phyloP scores from a whole-genome alignment of 2,329 filamentous ascomycete genomes.

The Cytospora piceae region DNA sequence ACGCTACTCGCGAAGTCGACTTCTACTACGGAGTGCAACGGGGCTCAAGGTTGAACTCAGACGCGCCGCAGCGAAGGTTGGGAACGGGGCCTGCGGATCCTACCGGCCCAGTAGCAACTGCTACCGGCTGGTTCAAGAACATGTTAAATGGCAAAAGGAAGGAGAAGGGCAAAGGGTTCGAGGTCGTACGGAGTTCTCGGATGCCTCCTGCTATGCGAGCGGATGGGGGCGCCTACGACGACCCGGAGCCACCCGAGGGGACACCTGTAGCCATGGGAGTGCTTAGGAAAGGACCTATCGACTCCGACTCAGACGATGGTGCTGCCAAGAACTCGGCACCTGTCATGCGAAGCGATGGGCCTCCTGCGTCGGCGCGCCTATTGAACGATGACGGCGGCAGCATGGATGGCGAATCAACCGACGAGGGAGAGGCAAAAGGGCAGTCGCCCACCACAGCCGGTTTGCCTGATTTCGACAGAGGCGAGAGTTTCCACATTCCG shows the following conservation, averaged over 20 bases:
- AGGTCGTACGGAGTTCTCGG: slow-evolving; percentile 88
- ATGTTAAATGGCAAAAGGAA: slow-evolving; percentile 85
- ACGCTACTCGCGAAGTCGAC: slow-evolving; percentile 91
- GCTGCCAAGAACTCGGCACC: slow-evolving; percentile 42
- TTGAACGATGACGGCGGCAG: slow-evolving; percentile 53
- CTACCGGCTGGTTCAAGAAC: slow-evolving; percentile 84
- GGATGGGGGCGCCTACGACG: slow-evolving; percentile 58
- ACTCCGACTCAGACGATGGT: slow-evolving; percentile 62
- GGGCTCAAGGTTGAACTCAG: slow-evolving; percentile 82
- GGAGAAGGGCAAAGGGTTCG: slow-evolving; percentile 94
- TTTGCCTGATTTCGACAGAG: slow-evolving; percentile 63
- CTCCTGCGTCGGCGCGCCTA: slow-evolving; percentile 42
- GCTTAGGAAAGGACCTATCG: slow-evolving; percentile 63
- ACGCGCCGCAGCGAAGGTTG: slow-evolving; percentile 78
- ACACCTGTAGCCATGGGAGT: slow-evolving; percentile 68
- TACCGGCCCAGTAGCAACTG: slow-evolving; percentile 85
- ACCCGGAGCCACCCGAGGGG: slow-evolving; percentile 69
- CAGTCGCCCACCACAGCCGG: slow-evolving; percentile 57
- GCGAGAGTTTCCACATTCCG: slow-evolving; percentile 64
- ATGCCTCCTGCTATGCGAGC: slow-evolving; percentile 77
- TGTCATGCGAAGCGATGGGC: slow-evolving; percentile 38
- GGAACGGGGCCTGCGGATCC: slow-evolving; percentile 95
- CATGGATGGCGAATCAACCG: slow-evolving; percentile 47
- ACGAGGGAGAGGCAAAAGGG: slow-evolving; percentile 45
- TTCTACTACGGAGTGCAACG: slow-evolving; percentile 89